These are phyloP conservation scores for Aureobasidium lini DNA, from an alignment of 2,329 filamentous ascomycete genomes.

Conservation along the genomic window DNA sequence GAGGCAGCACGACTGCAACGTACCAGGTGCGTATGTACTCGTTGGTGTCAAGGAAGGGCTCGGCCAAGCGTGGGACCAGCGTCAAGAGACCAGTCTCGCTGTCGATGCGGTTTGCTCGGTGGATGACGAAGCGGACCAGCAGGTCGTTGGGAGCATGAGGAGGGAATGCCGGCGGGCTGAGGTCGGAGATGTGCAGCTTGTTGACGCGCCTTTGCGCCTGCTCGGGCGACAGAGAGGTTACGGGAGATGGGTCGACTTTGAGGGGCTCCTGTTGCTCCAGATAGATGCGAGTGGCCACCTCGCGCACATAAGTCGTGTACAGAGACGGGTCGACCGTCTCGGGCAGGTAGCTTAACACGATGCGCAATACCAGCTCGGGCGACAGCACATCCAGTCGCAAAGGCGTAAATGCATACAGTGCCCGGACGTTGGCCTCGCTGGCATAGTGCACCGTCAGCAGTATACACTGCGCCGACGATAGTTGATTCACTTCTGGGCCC, in stretches of 20 bases:
- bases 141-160: conserved; percentile 45
- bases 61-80: conserved; percentile 59
- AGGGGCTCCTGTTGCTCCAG: conserved; percentile 35
- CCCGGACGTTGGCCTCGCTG: conserved; percentile 55
- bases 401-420: conserved; percentile 53
- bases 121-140: conserved; percentile 58
- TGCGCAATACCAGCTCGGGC: conserved; percentile 59
- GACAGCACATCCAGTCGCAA: conserved; percentile 52
- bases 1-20: conserved; percentile 60
- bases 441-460: conserved; percentile 67
- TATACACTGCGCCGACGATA: conserved; percentile 61
- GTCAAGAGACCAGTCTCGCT: conserved; percentile 62
- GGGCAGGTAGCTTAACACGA: conserved; percentile 70
- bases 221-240: conserved; percentile 54
- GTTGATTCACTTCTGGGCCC: conserved; percentile 23
- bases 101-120: conserved; percentile 62
- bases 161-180: conserved; percentile 45
- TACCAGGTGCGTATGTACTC: conserved; percentile 60
- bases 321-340: conserved; percentile 57
- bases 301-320: conserved; percentile 56
- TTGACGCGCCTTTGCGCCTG: conserved; percentile 57
- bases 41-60: conserved; percentile 58
- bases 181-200: conserved; percentile 55
- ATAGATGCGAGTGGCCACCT: conserved; percentile 46
- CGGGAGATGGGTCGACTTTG: conserved; percentile 46